Conservation (phyloP, 805 yeast species). For the Cyberlindnera mrakii region DNA sequence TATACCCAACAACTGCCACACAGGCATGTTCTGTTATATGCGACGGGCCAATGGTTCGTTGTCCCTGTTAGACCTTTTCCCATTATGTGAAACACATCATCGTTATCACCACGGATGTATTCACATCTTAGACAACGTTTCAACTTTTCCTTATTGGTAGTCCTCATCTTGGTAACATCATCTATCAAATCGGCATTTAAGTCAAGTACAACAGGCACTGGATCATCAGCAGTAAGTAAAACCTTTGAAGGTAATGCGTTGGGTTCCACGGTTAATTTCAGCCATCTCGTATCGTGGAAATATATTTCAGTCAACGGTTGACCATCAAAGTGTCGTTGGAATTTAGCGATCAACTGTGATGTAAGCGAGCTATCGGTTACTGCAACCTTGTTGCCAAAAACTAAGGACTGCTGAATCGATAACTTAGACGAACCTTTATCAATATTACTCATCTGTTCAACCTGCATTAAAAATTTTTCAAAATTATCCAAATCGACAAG, state of each 20-base stretch:
- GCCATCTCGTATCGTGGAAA: slow-evolving; percentile 64
- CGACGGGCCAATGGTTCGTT: slow-evolving; percentile 47
- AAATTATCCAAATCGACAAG: slow-evolving; percentile 40
- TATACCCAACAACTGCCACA: slow-evolving; percentile 78
- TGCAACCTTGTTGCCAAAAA: slow-evolving; percentile 21
- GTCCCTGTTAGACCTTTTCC: slow-evolving; percentile 15
- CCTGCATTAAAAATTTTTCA: slow-evolving; percentile 56
- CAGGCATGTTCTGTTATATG: slow-evolving; percentile 66
- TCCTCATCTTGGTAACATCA: slow-evolving; percentile 23
- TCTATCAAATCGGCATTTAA: slow-evolving; percentile 26
- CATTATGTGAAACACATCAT: slow-evolving; percentile 24
- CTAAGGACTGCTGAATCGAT: slow-evolving; percentile 21
- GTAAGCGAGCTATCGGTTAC: slow-evolving; percentile 16
- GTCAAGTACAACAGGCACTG: slow-evolving; percentile 27
- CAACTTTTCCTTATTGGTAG: slow-evolving; percentile 22
- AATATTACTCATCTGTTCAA: slow-evolving; percentile 31
- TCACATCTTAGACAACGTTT: slow-evolving; percentile 54
- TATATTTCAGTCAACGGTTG: slow-evolving; percentile 2
- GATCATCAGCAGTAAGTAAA: slow-evolving; percentile 28
- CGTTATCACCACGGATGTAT: slow-evolving; percentile 30
- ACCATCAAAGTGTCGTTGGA: slow-evolving; percentile 1
- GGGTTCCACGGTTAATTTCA: slow-evolving; percentile 32
- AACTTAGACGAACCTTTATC: slow-evolving; percentile 8
- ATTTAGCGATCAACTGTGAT: slow-evolving; percentile 1
- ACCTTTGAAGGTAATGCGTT: slow-evolving; percentile 27